These are phyloP conservation scores for Corrigiola litoralis DNA, from an alignment of 179 eudicot species.

Conservation along the genomic window DNA sequence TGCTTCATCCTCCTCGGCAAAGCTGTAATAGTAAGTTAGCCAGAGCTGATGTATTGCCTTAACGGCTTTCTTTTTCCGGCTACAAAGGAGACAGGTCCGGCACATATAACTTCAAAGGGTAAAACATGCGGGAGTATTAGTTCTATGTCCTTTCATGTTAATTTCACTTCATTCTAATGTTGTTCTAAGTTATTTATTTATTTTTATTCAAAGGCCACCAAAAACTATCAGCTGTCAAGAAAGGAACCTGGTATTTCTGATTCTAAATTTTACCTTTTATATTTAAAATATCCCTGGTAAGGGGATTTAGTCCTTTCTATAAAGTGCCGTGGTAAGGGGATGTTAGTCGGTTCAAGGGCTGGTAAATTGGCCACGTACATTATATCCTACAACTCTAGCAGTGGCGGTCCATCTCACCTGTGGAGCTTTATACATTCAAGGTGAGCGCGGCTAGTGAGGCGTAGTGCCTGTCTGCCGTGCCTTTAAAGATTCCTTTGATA, in stretches of 20 bases:
- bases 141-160: constrained; percentile 52
- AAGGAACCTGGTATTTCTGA: constrained; percentile 78
- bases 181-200: constrained; percentile 51
- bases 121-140: constrained; percentile 59
- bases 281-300: constrained; percentile 74
- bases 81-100: constrained; percentile 45
- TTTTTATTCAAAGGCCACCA: constrained; percentile 64
- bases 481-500: constrained; percentile 46
- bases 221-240: constrained; percentile 64
- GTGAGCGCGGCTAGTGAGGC: constrained; percentile 99
- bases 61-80: constrained; percentile 35
- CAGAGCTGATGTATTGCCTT: constrained; percentile 42
- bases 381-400: constrained; percentile 66
- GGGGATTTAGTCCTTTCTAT: constrained; percentile 57
- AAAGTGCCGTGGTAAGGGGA: constrained; percentile 88
- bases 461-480: constrained; percentile 92
- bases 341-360: constrained; percentile 50
- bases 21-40: constrained; percentile 39
- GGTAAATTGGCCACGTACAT: constrained; percentile 55
- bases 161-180: constrained; percentile 36
- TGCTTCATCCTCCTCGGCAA: constrained; percentile 1
- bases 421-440: constrained; percentile 69
- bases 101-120: constrained; percentile 53
- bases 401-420: constrained; percentile 68
- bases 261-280: constrained; percentile 31